Evolutionary conservation across 352 stramenopile genomes (phyloP).

Genomic region (Pythium aquatile): DNA sequence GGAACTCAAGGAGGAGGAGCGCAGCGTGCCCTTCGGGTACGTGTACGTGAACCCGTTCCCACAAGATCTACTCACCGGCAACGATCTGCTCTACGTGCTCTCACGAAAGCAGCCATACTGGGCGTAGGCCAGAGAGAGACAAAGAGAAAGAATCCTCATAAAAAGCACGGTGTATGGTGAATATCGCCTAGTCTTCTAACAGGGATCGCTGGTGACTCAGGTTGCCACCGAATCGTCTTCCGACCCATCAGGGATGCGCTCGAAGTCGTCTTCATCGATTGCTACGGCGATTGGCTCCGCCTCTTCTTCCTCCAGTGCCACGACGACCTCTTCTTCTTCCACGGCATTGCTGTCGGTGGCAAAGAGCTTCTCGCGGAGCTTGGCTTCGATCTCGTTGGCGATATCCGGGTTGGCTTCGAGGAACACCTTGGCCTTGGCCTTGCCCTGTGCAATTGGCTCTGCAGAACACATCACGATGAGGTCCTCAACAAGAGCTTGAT

Average conservation of each 20-base stretch:
- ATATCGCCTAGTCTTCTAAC: background rate
- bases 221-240: background rate
- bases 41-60: constrained; percentile 84
- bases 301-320: constrained; percentile 1
- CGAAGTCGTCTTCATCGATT: constrained; percentile 14
- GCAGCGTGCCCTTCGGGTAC: constrained; percentile 76
- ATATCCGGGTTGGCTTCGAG: constrained; percentile 74
- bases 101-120: constrained; percentile 79
- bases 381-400: constrained; percentile 63
- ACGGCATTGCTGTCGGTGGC: constrained; percentile 23
- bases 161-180: background rate
- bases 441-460: constrained; percentile 86
- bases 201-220: constrained; percentile 2
- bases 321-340: constrained; percentile 17
- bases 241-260: constrained; percentile 21
- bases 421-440: constrained; percentile 82
- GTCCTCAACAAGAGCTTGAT: background rate
- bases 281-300: background rate
- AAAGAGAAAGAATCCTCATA: background rate
- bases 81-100: constrained; percentile 85
- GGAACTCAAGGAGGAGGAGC: constrained; percentile 58
- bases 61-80: constrained; percentile 67
- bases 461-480: background rate
- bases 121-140: constrained; percentile 20
- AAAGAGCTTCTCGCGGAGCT: constrained; percentile 69